Evolutionary conservation across 805 yeast genomes (phyloP).

Genomic region (Zygosaccharomyces pseudorouxii): DNA sequence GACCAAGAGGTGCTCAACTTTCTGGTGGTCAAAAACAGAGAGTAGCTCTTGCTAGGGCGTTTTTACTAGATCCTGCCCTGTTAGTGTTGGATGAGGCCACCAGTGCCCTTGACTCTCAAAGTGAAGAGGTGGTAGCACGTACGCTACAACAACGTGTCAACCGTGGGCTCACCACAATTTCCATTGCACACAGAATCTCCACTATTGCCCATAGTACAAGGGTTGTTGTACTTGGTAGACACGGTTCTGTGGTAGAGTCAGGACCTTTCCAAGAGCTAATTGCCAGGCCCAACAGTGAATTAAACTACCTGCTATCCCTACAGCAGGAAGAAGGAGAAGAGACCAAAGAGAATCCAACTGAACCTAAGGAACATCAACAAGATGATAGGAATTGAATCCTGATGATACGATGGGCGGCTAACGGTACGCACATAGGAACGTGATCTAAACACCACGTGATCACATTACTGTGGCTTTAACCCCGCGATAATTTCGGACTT

Average conservation of each 20-base stretch:
- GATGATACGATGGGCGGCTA: not conserved
- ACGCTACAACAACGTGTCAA: slow-evolving; percentile 55
- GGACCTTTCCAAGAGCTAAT: slow-evolving; percentile 55
- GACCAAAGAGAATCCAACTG: not conserved
- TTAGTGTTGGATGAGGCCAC: slow-evolving; percentile 91
- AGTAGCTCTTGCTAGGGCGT: slow-evolving; percentile 84
- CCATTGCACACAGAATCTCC: slow-evolving; percentile 87
- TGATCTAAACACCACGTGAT: not conserved
- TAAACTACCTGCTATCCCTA: slow-evolving; percentile 36
- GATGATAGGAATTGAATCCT: not conserved
- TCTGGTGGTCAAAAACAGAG: slow-evolving; percentile 96
- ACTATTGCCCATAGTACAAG: slow-evolving; percentile 81
- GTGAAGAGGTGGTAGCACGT: slow-evolving; percentile 78
- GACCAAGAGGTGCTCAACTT: slow-evolving; percentile 81
- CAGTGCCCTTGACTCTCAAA: slow-evolving; percentile 83
- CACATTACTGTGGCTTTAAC: not conserved
- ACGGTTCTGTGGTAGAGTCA: slow-evolving; percentile 71
- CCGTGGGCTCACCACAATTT: slow-evolving; percentile 67
- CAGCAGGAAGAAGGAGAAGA: slow-evolving; percentile 18
- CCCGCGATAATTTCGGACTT: not conserved
- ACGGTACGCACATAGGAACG: not conserved
- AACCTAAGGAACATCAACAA: not conserved
- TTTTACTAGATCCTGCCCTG: slow-evolving; percentile 73
- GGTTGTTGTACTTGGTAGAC: slow-evolving; percentile 69
- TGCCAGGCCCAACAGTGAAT: slow-evolving; percentile 35